Conservation (phyloP, 768 basidiomycete species). For the Leccinum rimulosum region DNA sequence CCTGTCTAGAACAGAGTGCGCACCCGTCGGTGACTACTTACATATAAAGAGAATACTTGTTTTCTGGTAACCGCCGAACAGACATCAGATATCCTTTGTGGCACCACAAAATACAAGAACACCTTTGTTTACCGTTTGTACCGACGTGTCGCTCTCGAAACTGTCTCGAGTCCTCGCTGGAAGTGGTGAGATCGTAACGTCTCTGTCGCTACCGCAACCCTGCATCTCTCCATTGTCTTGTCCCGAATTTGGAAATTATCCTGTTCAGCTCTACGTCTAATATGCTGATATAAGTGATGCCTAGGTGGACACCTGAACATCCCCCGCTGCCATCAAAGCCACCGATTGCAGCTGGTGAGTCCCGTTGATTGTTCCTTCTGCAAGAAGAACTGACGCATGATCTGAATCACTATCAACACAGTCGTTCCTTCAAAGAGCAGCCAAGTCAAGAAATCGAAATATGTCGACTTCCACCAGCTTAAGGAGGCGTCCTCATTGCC, state of each 20-base stretch:
- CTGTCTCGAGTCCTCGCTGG: neutral
- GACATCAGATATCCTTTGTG: neutral
- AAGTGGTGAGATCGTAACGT: slow-evolving; percentile 1
- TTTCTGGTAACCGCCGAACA: neutral
- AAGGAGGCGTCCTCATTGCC: slow-evolving; percentile 35
- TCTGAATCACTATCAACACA: neutral
- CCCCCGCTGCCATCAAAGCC: slow-evolving; percentile 24
- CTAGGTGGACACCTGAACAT: slow-evolving; percentile 1
- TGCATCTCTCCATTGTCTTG: slow-evolving; percentile 15
- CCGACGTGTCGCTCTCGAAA: slow-evolving; percentile 3
- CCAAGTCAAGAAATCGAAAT: slow-evolving; percentile 7
- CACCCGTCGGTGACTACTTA: neutral
- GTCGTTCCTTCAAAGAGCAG: slow-evolving; percentile 1
- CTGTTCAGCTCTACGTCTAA: slow-evolving; percentile 5
- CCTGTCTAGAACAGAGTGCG: neutral
- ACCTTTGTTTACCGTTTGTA: slow-evolving; percentile 19
- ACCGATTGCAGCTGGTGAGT: slow-evolving; percentile 29
- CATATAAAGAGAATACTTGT: slow-evolving; percentile 6
- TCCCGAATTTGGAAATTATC: slow-evolving; percentile 22
- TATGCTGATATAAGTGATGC: slow-evolving; percentile 25
- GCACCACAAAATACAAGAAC: slow-evolving; percentile 20
- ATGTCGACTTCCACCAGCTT: slow-evolving; percentile 28
- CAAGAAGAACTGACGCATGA: slow-evolving; percentile 2
- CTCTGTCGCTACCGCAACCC: slow-evolving; percentile 25
- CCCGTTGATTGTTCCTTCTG: neutral